Evolutionary conservation across 352 stramenopile genomes (phyloP).

Genomic region (Paralagenidium karlingii): DNA sequence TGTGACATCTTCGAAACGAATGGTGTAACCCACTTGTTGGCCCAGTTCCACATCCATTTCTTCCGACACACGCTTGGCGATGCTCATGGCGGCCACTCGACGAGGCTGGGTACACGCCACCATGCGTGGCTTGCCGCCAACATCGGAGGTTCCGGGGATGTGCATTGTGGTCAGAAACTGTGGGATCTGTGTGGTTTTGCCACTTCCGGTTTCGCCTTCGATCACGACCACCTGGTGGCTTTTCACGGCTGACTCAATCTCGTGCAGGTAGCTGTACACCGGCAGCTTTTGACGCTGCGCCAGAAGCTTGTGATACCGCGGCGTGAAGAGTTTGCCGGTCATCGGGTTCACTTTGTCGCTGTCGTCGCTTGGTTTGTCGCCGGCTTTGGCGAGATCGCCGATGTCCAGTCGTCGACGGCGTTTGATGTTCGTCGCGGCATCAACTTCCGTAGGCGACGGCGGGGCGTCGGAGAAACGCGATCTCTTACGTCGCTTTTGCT

Average conservation of each 20-base stretch:
- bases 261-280: slow-evolving; percentile 15
- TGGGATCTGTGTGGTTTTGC: slow-evolving; percentile 99
- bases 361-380: neutral
- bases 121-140: too few relatives aligned
- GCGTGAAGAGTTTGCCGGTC: slow-evolving; percentile 80
- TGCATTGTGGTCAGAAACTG: slow-evolving; percentile 85
- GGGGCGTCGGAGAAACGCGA: slow-evolving; percentile 58
- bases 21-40: slow-evolving; percentile 97
- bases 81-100: slow-evolving; percentile 98
- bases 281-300: slow-evolving; percentile 83
- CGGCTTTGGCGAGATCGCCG: neutral
- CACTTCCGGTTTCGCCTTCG: slow-evolving; percentile 88
- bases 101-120: slow-evolving; percentile 93
- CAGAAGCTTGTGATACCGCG: slow-evolving; percentile 74
- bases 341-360: slow-evolving; percentile 76
- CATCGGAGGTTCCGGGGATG: slow-evolving; percentile 5
- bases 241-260: slow-evolving; percentile 8
- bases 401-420: too few relatives aligned
- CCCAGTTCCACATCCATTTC: slow-evolving; percentile 97
- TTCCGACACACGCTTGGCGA: slow-evolving; percentile 96
- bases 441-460: slow-evolving; percentile 5
- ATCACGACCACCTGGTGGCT: slow-evolving; percentile 69
- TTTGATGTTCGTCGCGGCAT: too few relatives aligned
- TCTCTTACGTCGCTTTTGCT: slow-evolving; percentile 43
- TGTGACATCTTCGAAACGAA: slow-evolving; percentile 99